Evolutionary conservation across 1,139 yeast genomes (phyloP), one percentile per base, ranked within the genome.

Genomic region (Pichia sp.): DNA sequence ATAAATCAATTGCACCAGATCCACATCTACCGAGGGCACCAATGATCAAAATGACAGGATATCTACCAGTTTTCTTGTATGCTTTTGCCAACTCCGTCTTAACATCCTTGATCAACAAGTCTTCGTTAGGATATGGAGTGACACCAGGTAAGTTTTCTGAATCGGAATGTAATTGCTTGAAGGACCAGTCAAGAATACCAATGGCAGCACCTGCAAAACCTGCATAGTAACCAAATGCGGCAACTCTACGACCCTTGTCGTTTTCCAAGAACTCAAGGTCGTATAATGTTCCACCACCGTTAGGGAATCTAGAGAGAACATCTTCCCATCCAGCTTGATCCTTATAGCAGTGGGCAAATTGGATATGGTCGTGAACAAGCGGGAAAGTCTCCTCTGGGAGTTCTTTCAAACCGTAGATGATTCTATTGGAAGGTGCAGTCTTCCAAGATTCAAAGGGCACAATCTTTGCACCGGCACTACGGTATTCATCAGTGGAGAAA

Each of bases 21-120:
- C 99, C 99, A 65, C 98, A 91, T 69, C 99, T 82, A 46, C 98
- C 99, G 43, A 88, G 72, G 19, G 98, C 98, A 56, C 99, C 99
- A 58, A 91, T 91, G 38, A 91, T 81, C 52, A 91, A 70, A 34
- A 82, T 85, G 37, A 72, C 80, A 47, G 97, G 98, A 50, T 66
- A 67, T 56, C 66, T 70, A 34, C 82, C 83, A 36, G 79, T 80
- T 52, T 72, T 69, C 31, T 60, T 66, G 44, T 77, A 66, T 13
- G 94, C 94, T 27, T 58, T 64, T 16, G 63, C 63, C 48, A 85
- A 69, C 41, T 73, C 78, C 48, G 61, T 59, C 60, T 75, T 72
- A 54, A 88, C 86, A 50, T 83, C 85, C 13, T 63, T 66, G 45
- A 91, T 73, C 48, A 91, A 71, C 35, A 70, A 80, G 33, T 62